Evolutionary conservation across 2,329 filamentous ascomycete species (phyloP), one percentile per base, ranked within the genome.

Genomic region (Beauveria pseudobassiana): DNA sequence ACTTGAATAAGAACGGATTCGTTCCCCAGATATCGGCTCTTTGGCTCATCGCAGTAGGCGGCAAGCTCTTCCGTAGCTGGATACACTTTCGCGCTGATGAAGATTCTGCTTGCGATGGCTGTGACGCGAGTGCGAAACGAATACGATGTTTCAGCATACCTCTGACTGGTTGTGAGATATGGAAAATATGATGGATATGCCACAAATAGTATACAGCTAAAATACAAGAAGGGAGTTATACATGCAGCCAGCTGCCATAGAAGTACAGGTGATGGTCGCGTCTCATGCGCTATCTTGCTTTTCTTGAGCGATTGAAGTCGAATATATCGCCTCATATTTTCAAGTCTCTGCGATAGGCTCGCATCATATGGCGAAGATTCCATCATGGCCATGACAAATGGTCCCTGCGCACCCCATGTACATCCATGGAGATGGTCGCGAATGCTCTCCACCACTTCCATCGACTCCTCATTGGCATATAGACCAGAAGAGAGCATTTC

Each of bases 401-500:
- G 69, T 0, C 75, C 75, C 63, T 76, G 75, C 0, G 69, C 69
- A 16, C 75, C 75, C 69, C 71, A 72, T 0, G 72, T 66, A 50
- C 74, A 76, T 1, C 67, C 69, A 8, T 75, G 70, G 24, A 76
- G 40, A 26, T 76, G 68, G 3, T 72, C 64, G 1, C 69, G 67
- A n/a, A 76, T 73, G 50, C 64, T 66, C 7, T 57, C 53, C 16
- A 76, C 63, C 9, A 76, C 57, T 1, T 51, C 62, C 18, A 64
- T 62, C 9, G 69, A 68, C 16, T 72, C 68, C 5, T 70, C 64
- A 65, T 88, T 81, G 63, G 82, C 84, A 53, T 80, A 80, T 5
- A 90, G 75, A 0, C 87, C 87, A 1, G 82, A 80, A 40, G 81
- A 76, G 46, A 82, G 80, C 87, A 91, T 90, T 73, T 90, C 87